phyloP scores from a whole-genome alignment of 2,329 filamentous ascomycete genomes.

The Trichoderma sp. region DNA sequence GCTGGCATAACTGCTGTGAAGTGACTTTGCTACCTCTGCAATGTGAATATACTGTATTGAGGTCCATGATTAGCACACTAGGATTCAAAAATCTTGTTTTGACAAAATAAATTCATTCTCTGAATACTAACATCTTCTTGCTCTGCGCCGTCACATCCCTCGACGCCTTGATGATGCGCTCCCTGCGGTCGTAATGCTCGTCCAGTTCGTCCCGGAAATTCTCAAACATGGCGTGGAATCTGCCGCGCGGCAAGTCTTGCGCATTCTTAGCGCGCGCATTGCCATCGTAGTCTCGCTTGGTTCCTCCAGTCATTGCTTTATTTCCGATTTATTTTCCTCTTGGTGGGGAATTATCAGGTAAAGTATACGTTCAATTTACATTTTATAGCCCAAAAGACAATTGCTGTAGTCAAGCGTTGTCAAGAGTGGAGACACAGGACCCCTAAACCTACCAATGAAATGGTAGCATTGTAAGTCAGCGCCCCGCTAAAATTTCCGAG shows the following conservation, averaged over 20 bases:
- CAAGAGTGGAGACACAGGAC: conserved; percentile 10
- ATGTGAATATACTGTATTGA: conserved; percentile 42
- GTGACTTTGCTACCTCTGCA: conserved; percentile 41
- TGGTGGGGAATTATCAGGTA: background rate
- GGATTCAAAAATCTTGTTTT: too few species aligned
- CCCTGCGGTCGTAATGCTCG: conserved; percentile 89
- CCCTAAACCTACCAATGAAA: conserved; percentile 6
- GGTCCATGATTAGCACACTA: background rate
- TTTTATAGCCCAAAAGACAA: background rate
- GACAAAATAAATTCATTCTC: background rate
- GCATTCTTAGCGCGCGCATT: conserved; percentile 48
- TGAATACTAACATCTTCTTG: conserved; percentile 82
- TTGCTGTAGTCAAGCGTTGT: conserved; percentile 8
- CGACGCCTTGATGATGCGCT: conserved; percentile 87
- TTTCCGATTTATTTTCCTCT: background rate
- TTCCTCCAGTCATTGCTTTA: conserved; percentile 44
- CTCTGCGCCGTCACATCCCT: conserved; percentile 90
- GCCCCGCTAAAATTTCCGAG: conserved; percentile 5
- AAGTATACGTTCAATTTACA: background rate
- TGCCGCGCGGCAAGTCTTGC: conserved; percentile 43
- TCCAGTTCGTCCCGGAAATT: conserved; percentile 85
- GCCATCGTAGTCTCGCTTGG: conserved; percentile 60
- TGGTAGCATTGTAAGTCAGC: background rate
- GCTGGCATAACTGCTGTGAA: too few species aligned
- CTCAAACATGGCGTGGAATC: conserved; percentile 78